phyloP scores from a whole-genome alignment of 805 yeast species.

The Kazachstania psychrophila region DNA sequence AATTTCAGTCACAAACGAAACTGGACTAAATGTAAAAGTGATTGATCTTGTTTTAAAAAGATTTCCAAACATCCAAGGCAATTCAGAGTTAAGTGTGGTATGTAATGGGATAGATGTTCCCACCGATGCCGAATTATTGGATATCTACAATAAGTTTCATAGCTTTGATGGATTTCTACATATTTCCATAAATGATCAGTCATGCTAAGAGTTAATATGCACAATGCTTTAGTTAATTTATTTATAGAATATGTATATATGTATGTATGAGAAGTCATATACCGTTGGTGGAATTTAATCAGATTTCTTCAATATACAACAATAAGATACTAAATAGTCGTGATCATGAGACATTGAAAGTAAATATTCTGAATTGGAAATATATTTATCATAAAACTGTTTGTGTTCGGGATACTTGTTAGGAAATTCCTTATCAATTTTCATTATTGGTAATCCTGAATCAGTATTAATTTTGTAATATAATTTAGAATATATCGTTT shows the following conservation, averaged over 20 bases:
- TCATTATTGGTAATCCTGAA: slow-evolving; percentile 15
- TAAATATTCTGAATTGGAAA: too few relatives aligned
- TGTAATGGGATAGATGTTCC: slow-evolving; percentile 51
- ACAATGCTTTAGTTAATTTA: background rate
- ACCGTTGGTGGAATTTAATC: too few relatives aligned
- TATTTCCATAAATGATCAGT: slow-evolving; percentile 3
- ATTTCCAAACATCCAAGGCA: too few relatives aligned
- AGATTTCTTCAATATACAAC: slow-evolving; percentile 5
- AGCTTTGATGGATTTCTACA: slow-evolving; percentile 64
- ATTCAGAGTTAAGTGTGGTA: slow-evolving; percentile 24
- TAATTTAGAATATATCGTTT: slow-evolving; percentile 20
- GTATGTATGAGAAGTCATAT: too few relatives aligned
- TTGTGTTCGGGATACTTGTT: slow-evolving; percentile 1
- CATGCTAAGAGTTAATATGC: background rate
- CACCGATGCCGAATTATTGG: slow-evolving; percentile 35
- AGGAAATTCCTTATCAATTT: slow-evolving; percentile 8
- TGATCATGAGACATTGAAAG: slow-evolving; percentile 27
- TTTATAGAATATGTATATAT: too few relatives aligned
- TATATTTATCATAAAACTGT: slow-evolving; percentile 11
- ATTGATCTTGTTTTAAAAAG: slow-evolving; percentile 33
- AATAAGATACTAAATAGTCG: slow-evolving; percentile 19
- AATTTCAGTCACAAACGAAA: slow-evolving; percentile 7
- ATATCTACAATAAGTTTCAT: slow-evolving; percentile 37
- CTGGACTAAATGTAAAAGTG: slow-evolving; percentile 21
- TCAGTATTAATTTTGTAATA: slow-evolving; percentile 14